phyloP scores from a whole-genome alignment of 1,139 yeast species.

The Schizosaccharomyces versatilis region DNA sequence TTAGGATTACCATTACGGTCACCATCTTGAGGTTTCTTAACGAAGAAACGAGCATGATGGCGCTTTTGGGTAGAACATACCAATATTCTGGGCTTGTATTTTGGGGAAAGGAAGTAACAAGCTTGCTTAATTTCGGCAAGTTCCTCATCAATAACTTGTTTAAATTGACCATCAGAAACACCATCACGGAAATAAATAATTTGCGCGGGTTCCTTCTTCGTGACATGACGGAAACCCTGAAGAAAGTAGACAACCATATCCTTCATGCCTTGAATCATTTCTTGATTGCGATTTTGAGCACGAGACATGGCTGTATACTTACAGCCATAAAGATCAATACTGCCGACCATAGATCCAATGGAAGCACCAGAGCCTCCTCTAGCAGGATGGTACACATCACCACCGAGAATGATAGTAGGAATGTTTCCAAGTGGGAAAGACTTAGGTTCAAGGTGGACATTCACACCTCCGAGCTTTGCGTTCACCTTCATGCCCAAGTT shows the following conservation, averaged over 20 bases:
- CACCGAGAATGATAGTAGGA: conserved; percentile 16
- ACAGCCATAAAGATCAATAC: conserved; percentile 15
- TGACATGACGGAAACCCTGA: conserved; percentile 13
- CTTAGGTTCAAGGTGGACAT: conserved; percentile 9
- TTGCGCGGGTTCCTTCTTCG: conserved; percentile 14
- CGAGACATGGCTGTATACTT: conserved; percentile 18
- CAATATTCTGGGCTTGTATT: conserved; percentile 17
- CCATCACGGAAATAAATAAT: conserved; percentile 19
- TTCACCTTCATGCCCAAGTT: conserved; percentile 15
- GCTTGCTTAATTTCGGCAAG: conserved; percentile 16
- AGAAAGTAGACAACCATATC: conserved; percentile 16
- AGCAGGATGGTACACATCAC: conserved; percentile 19
- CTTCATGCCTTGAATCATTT: conserved; percentile 16
- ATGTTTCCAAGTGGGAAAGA: conserved; percentile 3
- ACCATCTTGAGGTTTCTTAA: conserved; percentile 13
- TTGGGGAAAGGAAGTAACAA: conserved; percentile 11
- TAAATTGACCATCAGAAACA: conserved; percentile 18
- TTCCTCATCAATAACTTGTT: conserved; percentile 16
- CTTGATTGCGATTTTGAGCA: conserved; percentile 16
- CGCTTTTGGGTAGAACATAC: conserved; percentile 16
- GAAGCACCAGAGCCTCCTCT: conserved; percentile 14
- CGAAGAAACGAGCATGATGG: conserved; percentile 19
- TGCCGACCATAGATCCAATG: conserved; percentile 18
- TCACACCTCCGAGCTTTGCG: conserved; percentile 14
- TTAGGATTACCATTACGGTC: conserved; percentile 16